Evolutionary conservation across 2,329 filamentous ascomycete genomes (phyloP).

Genomic region (Penicillium sp.): DNA sequence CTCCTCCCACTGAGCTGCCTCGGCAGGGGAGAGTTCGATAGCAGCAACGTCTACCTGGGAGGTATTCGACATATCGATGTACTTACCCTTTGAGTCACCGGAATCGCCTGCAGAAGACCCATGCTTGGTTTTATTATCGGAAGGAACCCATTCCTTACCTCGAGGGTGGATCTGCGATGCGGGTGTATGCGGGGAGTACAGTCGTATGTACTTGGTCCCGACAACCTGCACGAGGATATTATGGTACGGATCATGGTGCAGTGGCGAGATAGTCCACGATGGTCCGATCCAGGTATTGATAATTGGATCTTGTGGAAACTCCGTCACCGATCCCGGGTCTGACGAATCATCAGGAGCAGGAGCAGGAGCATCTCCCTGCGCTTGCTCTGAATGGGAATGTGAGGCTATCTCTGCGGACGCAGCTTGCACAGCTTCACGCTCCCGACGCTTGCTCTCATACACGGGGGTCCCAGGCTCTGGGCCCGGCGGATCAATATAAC

Average conservation of each 20-base stretch:
- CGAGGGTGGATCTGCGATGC: conserved; percentile 45
- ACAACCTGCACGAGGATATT: conserved; percentile 90
- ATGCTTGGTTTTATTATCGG: conserved; percentile 9
- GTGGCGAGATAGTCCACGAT: conserved; percentile 81
- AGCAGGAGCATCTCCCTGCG: neutral
- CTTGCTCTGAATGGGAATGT: neutral
- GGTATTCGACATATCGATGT: conserved; percentile 90
- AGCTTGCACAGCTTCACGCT: conserved; percentile 21
- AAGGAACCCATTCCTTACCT: conserved; percentile 41
- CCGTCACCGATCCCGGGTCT: conserved; percentile 17
- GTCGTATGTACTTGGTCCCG: conserved; percentile 85
- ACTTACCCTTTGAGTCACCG: conserved; percentile 17
- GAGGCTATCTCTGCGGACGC: conserved; percentile 34
- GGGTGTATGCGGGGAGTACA: conserved; percentile 74
- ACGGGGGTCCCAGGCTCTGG: conserved; percentile 56
- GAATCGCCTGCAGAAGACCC: neutral
- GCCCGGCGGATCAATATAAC: conserved; percentile 70
- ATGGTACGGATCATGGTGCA: conserved; percentile 93
- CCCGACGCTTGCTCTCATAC: conserved; percentile 41
- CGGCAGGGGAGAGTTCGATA: conserved; percentile 59
- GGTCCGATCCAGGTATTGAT: conserved; percentile 96
- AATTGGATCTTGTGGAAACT: conserved; percentile 57
- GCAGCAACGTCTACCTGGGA: conserved; percentile 76
- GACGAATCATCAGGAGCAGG: conserved; percentile 5
- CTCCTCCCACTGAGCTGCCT: conserved; percentile 47